Conservation (phyloP, 2,329 filamentous ascomycete species). For the Rhynchosporium secalis region DNA sequence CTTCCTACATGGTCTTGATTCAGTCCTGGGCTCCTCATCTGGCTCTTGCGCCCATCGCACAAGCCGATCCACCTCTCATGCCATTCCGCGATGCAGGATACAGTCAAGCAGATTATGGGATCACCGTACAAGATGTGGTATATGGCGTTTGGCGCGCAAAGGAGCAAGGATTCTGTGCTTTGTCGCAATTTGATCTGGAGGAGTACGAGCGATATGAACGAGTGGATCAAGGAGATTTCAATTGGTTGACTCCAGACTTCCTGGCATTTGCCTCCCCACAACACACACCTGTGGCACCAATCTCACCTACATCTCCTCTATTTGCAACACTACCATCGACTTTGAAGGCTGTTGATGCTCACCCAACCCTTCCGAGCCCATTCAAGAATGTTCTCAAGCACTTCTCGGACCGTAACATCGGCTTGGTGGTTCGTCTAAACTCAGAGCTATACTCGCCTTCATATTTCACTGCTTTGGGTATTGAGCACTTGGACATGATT, state of each 20-base stretch:
- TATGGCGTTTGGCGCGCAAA: conserved; percentile 99
- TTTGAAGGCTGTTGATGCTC: conserved; percentile 67
- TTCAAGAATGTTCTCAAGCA: conserved; percentile 96
- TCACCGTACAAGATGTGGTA: conserved; percentile 95
- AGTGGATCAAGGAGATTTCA: conserved; percentile 98
- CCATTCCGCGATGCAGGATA: conserved; percentile 98
- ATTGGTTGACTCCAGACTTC: conserved; percentile 96
- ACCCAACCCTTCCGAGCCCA: conserved; percentile 72
- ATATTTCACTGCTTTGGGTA: conserved; percentile 95
- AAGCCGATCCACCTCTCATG: conserved; percentile 97
- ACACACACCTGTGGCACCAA: conserved; percentile 71
- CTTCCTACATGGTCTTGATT: conserved; percentile 98
- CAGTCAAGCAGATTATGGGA: conserved; percentile 94
- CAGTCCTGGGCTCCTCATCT: conserved; percentile 97
- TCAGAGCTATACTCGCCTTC: conserved; percentile 93
- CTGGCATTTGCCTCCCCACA: conserved; percentile 96
- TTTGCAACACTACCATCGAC: conserved; percentile 75
- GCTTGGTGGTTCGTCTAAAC: conserved; percentile 91
- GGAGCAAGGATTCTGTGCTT: conserved; percentile 85
- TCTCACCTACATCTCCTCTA: conserved; percentile 70
- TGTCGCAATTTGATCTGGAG: conserved; percentile 93
- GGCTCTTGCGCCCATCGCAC: conserved; percentile 90
- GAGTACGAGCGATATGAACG: conserved; percentile 96
- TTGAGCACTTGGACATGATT: conserved; percentile 98
- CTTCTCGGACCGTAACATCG: conserved; percentile 84